phyloP scores from a whole-genome alignment of 345 rosid species.

The Fremontodendron californicum region DNA sequence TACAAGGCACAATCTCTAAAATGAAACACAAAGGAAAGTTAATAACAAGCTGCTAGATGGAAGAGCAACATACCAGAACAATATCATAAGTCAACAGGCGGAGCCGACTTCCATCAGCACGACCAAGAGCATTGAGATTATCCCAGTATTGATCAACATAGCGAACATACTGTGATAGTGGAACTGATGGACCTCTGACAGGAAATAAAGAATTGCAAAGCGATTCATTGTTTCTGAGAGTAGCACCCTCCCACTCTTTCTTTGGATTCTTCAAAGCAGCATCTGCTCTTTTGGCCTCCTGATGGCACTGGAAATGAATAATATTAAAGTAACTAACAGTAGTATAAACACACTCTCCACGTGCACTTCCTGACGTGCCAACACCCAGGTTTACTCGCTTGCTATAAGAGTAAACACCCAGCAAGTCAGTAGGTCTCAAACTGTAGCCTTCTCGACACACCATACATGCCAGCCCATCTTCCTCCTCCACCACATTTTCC shows the following conservation, averaged over 20 bases:
- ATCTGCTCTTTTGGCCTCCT: conserved; percentile 99
- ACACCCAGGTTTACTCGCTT: conserved; percentile 91
- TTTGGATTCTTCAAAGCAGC: conserved; percentile 89
- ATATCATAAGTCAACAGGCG: conserved; percentile 90
- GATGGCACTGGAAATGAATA: conserved; percentile 98
- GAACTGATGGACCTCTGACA: conserved; percentile 81
- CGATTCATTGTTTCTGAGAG: conserved; percentile 88
- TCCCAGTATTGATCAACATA: conserved; percentile 95
- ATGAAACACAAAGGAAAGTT: not conserved
- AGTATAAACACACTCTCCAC: conserved; percentile 95
- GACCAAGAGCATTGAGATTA: conserved; percentile 87
- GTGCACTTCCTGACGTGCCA: conserved; percentile 86
- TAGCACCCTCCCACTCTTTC: conserved; percentile 99
- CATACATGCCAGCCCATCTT: conserved; percentile 97
- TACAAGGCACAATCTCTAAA: not conserved
- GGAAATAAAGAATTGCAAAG: conserved; percentile 98
- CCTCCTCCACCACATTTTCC: conserved; percentile 95
- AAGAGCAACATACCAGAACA: conserved; percentile 71
- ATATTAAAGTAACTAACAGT: conserved; percentile 94
- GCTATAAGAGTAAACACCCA: conserved; percentile 88
- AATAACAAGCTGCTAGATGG: not conserved
- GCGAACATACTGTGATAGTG: conserved; percentile 71
- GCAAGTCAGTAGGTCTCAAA: conserved; percentile 83
- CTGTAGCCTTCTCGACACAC: conserved; percentile 98
- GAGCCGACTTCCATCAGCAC: conserved; percentile 91